phyloP scores from a whole-genome alignment of 2,329 filamentous ascomycete species.

The Hypoxylon sp. region DNA sequence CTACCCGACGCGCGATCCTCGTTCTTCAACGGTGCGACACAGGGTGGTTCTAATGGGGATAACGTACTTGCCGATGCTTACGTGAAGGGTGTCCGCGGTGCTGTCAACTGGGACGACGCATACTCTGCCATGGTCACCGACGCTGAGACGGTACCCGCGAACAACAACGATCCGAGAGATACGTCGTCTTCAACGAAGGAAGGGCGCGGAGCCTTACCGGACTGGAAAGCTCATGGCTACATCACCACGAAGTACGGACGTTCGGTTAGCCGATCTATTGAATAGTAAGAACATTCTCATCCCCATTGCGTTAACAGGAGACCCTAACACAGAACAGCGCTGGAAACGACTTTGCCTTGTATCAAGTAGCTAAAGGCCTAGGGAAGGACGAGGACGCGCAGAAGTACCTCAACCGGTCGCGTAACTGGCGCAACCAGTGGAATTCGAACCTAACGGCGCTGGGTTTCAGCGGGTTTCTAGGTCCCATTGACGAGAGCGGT shows the following conservation, averaged over 20 bases:
- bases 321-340: constrained; percentile 53
- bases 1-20: constrained; percentile 76
- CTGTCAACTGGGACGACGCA: constrained; percentile 73
- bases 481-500: constrained; percentile 67
- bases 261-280: constrained; percentile 74
- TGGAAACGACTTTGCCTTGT: constrained; percentile 76
- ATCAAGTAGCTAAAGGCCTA: constrained; percentile 73
- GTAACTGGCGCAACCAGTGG: constrained; percentile 81
- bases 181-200: constrained; percentile 73
- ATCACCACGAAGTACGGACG: constrained; percentile 73
- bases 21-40: constrained; percentile 76
- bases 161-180: constrained; percentile 70
- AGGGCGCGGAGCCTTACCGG: constrained; percentile 75
- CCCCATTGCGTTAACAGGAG: not conserved
- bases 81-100: constrained; percentile 74
- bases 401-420: constrained; percentile 73
- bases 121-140: constrained; percentile 75
- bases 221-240: constrained; percentile 75
- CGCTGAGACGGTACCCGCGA: constrained; percentile 72
- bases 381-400: constrained; percentile 63
- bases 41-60: constrained; percentile 78
- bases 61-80: constrained; percentile 80
- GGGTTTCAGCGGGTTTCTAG: constrained; percentile 75
- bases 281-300: constrained; percentile 62
- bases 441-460: constrained; percentile 69